phyloP scores from a whole-genome alignment of 306 rosid species.

The Begonia loranthoides region DNA sequence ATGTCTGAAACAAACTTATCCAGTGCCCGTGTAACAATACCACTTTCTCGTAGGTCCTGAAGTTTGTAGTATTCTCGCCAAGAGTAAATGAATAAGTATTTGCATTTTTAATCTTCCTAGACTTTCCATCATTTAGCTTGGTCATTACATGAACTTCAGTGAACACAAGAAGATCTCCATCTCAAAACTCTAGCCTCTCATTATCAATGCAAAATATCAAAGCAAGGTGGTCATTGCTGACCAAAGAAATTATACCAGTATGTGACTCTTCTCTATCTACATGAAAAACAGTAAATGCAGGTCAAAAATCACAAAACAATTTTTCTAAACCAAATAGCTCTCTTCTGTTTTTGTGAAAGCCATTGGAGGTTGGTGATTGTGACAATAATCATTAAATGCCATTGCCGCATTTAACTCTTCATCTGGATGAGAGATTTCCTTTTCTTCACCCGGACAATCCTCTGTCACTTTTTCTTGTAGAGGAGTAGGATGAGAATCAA shows the following conservation, averaged over 20 bases:
- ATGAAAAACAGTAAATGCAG: constrained; percentile 74
- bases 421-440: constrained; percentile 20
- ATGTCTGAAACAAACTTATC: constrained; percentile 51
- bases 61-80: too few species aligned
- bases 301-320: constrained; percentile 93
- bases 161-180: constrained; percentile 82
- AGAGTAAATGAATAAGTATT: constrained; percentile 63
- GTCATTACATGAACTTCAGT: constrained; percentile 86
- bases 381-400: constrained; percentile 56
- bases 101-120: constrained; percentile 55
- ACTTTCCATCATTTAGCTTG: constrained; percentile 74
- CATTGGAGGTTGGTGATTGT: constrained; percentile 74
- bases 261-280: constrained; percentile 88
- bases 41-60: constrained; percentile 57
- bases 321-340: constrained; percentile 89
- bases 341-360: constrained; percentile 79
- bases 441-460: constrained; percentile 10
- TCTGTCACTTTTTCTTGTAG: constrained; percentile 42
- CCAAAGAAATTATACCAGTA: constrained; percentile 68
- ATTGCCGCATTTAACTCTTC: constrained; percentile 20
- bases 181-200: constrained; percentile 86
- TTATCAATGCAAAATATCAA: constrained; percentile 73
- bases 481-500: constrained; percentile 11
- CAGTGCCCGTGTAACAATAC: constrained; percentile 74
- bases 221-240: constrained; percentile 69